Percentiles rank a stretch among this genome's conserved stretches.
Evolutionary conservation across 108 stramenopile species (phyloP).

Genomic region (Heterococcus sp.): DNA sequence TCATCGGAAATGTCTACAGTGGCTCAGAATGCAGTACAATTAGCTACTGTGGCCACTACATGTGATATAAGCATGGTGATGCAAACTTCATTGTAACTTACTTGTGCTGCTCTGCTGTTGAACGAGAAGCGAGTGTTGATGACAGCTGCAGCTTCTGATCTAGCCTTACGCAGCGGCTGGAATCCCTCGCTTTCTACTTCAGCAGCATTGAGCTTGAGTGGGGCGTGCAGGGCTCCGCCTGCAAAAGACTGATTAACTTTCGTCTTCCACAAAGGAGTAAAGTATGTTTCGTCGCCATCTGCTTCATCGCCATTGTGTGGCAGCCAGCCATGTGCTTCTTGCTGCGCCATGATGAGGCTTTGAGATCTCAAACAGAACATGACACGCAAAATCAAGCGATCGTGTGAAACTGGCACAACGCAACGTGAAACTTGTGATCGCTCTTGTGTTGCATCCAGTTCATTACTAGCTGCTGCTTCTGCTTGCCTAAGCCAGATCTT

Average conservation of each 20-base stretch:
- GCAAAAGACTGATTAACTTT: conserved; percentile 7
- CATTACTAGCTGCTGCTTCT: no score
- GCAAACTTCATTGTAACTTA: no score
- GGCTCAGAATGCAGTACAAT: no score
- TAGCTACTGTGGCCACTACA: no score
- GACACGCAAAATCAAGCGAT: no score
- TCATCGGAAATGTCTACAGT: no score
- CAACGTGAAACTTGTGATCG: neutral
- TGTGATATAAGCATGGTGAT: no score
- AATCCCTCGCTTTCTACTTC: conserved; percentile 29
- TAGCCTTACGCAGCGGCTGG: conserved; percentile 24
- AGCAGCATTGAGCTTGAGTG: neutral
- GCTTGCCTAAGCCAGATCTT: no score
- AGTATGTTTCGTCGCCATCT: neutral
- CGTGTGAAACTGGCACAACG: neutral
- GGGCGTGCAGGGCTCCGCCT: conserved; percentile 13
- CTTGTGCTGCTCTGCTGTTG: conserved; percentile 28
- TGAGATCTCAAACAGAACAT: no score
- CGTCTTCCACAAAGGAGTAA: conserved; percentile 23
- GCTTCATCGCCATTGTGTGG: neutral
- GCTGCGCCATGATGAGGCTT: no score
- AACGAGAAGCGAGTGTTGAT: conserved; percentile 21
- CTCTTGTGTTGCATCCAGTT: no score
- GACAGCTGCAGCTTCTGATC: conserved; percentile 5
- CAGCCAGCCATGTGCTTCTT: no score